Percentiles rank a stretch among this genome's conserved stretches.
phyloP scores from a whole-genome alignment of 805 yeast species.

The Candida pseudoglaebosa region DNA sequence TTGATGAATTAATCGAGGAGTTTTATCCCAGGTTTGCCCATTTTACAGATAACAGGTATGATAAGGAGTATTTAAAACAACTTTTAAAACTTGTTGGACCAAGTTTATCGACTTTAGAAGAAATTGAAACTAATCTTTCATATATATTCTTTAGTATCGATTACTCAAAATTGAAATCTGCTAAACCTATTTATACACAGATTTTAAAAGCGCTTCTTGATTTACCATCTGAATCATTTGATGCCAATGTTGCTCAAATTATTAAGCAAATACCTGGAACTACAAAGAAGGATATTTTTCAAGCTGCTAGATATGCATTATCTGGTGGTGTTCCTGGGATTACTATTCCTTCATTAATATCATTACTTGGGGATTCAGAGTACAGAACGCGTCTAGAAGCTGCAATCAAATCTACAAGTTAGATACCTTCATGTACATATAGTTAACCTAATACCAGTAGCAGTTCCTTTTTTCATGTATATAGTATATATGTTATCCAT shows the following conservation, averaged over 20 bases:
- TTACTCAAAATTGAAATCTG: conserved; percentile 16
- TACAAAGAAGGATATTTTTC: conserved; percentile 45
- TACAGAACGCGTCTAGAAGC: conserved; percentile 21
- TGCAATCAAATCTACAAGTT: conserved; percentile 9
- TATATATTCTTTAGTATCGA: conserved; percentile 46
- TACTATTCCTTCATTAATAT: conserved; percentile 54
- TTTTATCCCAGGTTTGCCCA: conserved; percentile 17
- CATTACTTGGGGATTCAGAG: conserved; percentile 48
- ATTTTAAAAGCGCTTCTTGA: conserved; percentile 15
- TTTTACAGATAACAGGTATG: conserved; percentile 11
- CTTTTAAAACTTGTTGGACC: conserved; percentile 46
- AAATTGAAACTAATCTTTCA: conserved; percentile 42
- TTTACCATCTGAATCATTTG: conserved; percentile 9
- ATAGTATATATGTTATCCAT: background rate
- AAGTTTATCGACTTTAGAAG: conserved; percentile 50
- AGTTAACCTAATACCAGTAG: too few species aligned
- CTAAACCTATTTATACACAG: conserved; percentile 10
- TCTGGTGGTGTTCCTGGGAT: conserved; percentile 71
- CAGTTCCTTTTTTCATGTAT: too few species aligned
- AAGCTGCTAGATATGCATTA: conserved; percentile 60
- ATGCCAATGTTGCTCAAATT: conserved; percentile 1
- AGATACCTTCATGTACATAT: background rate
- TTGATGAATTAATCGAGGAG: conserved; percentile 34
- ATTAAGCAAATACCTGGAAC: conserved; percentile 5
- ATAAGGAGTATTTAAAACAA: conserved; percentile 20